These are phyloP conservation scores for Phytophthora megakarya DNA, from an alignment of 352 stramenopile species.

Conservation along the genomic window DNA sequence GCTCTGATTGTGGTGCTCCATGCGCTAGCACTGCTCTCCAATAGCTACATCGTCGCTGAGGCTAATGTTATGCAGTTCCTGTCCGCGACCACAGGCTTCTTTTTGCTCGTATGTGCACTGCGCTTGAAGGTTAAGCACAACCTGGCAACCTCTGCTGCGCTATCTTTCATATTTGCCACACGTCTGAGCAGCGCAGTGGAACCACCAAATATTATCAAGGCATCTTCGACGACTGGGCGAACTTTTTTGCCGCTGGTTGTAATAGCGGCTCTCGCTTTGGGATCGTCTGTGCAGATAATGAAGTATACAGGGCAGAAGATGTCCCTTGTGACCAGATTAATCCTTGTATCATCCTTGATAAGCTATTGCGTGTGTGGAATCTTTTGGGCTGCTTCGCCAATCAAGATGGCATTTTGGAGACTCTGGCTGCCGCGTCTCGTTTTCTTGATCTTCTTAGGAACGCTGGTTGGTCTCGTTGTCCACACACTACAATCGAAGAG, in stretches of 20 bases:
- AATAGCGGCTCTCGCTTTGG: conserved; percentile 27
- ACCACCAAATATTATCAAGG: conserved; percentile 76
- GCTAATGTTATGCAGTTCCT: conserved; percentile 74
- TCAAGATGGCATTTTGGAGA: conserved; percentile 39
- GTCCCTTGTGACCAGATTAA: conserved; percentile 12
- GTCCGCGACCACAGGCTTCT: conserved; percentile 53
- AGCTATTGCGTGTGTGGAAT: conserved; percentile 42
- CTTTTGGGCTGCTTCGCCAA: conserved; percentile 59
- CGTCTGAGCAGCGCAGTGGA: conserved; percentile 53
- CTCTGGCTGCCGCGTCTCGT: conserved; percentile 67
- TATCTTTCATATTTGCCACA: conserved; percentile 50
- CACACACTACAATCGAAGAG: conserved; percentile 7
- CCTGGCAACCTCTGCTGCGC: conserved; percentile 28
- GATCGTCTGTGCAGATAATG: conserved; percentile 11
- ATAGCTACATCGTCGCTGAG: conserved; percentile 88
- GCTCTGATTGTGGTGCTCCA: conserved; percentile 64
- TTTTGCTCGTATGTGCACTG: conserved; percentile 43
- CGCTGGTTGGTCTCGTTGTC: conserved; percentile 19
- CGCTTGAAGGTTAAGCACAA: conserved; percentile 2
- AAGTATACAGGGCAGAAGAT: conserved; percentile 17
- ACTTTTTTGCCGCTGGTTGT: conserved; percentile 46
- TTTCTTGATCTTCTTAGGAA: conserved; percentile 45
- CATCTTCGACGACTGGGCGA: conserved; percentile 33
- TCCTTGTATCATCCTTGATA: conserved; percentile 28
- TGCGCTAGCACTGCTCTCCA: conserved; percentile 70